Conservation (phyloP, 2,329 filamentous ascomycete species). For the Thielaviopsis punctulata region DNA sequence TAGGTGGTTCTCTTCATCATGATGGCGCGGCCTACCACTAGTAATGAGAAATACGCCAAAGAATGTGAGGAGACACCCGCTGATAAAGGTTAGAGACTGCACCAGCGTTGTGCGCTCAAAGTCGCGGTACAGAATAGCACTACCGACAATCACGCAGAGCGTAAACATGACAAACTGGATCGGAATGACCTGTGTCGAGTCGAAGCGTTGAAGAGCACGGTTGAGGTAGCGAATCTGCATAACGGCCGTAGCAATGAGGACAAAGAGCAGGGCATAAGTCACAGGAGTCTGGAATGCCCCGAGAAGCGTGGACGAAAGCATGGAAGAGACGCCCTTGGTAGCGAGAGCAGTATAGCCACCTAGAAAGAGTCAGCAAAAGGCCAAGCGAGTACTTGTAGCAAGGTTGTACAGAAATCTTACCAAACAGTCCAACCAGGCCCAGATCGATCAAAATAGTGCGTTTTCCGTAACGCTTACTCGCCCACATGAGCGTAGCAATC, state of each 20-base stretch:
- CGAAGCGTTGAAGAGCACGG: conserved; percentile 70
- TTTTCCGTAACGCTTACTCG: conserved; percentile 68
- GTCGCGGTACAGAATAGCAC: conserved; percentile 82
- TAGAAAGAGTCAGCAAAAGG: background rate
- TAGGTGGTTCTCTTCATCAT: conserved; percentile 36
- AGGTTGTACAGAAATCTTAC: conserved; percentile 29
- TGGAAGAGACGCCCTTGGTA: conserved; percentile 89
- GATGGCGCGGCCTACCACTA: conserved; percentile 49
- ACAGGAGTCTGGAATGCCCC: conserved; percentile 81
- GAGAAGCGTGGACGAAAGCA: conserved; percentile 81
- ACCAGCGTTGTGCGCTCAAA: conserved; percentile 66
- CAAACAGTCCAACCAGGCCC: conserved; percentile 82
- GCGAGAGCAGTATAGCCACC: conserved; percentile 92
- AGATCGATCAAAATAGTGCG: conserved; percentile 81
- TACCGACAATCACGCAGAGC: conserved; percentile 84
- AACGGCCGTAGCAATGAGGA: conserved; percentile 69
- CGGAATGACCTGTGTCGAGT: conserved; percentile 94
- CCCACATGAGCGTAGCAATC: conserved; percentile 63
- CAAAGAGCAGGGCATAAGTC: conserved; percentile 66
- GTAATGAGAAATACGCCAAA: conserved; percentile 96
- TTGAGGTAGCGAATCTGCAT: conserved; percentile 98
- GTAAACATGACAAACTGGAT: conserved; percentile 97
- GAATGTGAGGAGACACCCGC: conserved; percentile 83
- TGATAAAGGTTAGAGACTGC: conserved; percentile 69
- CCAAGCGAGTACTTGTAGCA: conserved; percentile 11